Percentiles rank a stretch among this genome's conserved stretches.
These are phyloP conservation scores for Neurospora cerealis DNA, from an alignment of 495 filamentous ascomycete species.

Conservation along the genomic window DNA sequence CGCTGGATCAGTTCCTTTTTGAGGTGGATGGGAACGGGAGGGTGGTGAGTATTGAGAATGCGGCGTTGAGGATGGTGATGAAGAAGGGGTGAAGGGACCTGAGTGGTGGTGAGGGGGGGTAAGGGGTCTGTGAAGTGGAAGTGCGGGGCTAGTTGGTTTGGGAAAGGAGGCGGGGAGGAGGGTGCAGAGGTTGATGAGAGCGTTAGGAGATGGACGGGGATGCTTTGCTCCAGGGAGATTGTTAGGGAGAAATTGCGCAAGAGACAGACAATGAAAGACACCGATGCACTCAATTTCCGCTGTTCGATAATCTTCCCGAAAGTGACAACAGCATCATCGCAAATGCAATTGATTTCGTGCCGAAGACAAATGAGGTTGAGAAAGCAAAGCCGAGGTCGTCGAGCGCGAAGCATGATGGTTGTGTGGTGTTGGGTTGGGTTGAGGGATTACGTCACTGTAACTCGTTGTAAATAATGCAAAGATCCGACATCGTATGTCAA, in stretches of 20 bases:
- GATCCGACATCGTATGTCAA: not conserved
- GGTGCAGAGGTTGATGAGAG: not conserved
- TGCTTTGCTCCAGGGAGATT: not conserved
- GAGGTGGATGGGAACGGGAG: constrained; percentile 27
- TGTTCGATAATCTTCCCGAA: not conserved
- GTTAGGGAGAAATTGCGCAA: not conserved
- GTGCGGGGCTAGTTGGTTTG: not conserved
- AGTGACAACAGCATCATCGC: not conserved
- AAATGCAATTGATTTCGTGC: not conserved
- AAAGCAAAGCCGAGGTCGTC: not conserved
- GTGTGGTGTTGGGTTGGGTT: not conserved
- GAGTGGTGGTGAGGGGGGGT: not conserved
- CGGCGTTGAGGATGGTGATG: constrained; percentile 28
- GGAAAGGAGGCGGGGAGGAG: not conserved
- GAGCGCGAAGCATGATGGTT: not conserved
- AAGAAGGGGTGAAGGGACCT: constrained; percentile 1
- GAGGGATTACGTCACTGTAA: not conserved
- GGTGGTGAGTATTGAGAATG: constrained; percentile 33
- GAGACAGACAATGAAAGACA: not conserved
- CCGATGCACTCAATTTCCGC: not conserved
- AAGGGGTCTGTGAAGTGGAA: not conserved
- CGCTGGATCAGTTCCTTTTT: constrained; percentile 45
- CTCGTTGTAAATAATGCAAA: not conserved
- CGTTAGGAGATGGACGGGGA: not conserved
- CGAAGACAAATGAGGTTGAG: not conserved